Conservation (phyloP, 2,329 filamentous ascomycete genomes). For the Neoscytalidium dimidiatum region DNA sequence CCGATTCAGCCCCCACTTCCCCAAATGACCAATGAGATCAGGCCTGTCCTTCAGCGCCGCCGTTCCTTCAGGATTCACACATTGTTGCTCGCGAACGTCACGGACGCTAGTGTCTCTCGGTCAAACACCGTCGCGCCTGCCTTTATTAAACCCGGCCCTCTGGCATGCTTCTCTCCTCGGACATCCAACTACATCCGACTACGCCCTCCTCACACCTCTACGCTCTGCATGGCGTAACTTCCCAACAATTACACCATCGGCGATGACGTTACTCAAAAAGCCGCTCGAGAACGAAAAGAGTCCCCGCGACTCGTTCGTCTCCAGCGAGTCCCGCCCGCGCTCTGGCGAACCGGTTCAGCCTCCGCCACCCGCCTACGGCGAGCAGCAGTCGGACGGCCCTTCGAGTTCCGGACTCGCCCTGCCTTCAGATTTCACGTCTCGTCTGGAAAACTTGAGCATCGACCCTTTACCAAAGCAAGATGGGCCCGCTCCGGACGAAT, state of each 20-base stretch:
- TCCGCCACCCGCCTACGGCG: slow-evolving; percentile 10
- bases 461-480: background rate
- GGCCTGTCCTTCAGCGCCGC: background rate
- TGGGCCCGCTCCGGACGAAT: slow-evolving; percentile 42
- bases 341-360: background rate
- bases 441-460: slow-evolving; percentile 7
- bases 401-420: background rate
- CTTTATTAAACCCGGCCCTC: background rate
- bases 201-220: background rate
- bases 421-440: slow-evolving; percentile 10
- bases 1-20: background rate
- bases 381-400: background rate
- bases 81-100: background rate
- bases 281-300: slow-evolving; percentile 33
- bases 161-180: background rate
- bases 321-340: background rate
- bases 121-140: background rate
- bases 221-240: background rate
- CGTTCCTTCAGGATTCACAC: slow-evolving; percentile 1
- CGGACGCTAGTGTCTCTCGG: background rate
- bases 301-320: slow-evolving; percentile 11
- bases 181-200: background rate
- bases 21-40: background rate
- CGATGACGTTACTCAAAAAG: background rate
- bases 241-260: background rate